phyloP scores from a whole-genome alignment of 2,329 filamentous ascomycete genomes.

The Alternaria alternata region DNA sequence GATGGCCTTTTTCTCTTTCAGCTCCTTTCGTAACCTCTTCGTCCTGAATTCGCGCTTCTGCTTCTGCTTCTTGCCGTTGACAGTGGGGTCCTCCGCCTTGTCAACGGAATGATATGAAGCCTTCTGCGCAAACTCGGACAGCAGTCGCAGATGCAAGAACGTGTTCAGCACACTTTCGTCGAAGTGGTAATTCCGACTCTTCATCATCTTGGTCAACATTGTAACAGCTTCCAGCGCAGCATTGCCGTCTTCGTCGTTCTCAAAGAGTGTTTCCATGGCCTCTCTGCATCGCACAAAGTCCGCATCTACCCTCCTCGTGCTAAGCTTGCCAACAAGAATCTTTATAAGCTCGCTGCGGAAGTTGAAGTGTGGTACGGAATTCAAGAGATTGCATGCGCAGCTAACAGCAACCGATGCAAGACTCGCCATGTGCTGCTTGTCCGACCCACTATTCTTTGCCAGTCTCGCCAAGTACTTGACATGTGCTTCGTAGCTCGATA shows the following conservation, averaged over 20 bases:
- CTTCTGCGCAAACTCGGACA: conserved; percentile 87
- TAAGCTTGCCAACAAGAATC: conserved; percentile 85
- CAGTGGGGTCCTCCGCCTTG: conserved; percentile 58
- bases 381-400: conserved; percentile 83
- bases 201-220: conserved; percentile 94
- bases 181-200: conserved; percentile 79
- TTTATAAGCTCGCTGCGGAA: conserved; percentile 87
- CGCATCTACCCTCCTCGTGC: conserved; percentile 72
- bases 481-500: conserved; percentile 85
- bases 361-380: conserved; percentile 94
- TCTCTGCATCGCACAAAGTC: conserved; percentile 81
- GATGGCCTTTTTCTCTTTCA: conserved; percentile 85
- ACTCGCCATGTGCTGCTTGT: conserved; percentile 49
- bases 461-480: conserved; percentile 76
- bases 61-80: conserved; percentile 68
- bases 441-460: conserved; percentile 64
- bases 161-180: conserved; percentile 88
- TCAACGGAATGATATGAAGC: conserved; percentile 82
- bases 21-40: conserved; percentile 82
- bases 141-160: conserved; percentile 86
- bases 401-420: conserved; percentile 80
- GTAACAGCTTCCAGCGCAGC: conserved; percentile 86
- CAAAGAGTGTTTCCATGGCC: conserved; percentile 82
- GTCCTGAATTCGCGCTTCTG: conserved; percentile 85
- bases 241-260: conserved; percentile 87